phyloP scores from a whole-genome alignment of 495 filamentous ascomycete genomes.

The Chaetomium cochliodes region DNA sequence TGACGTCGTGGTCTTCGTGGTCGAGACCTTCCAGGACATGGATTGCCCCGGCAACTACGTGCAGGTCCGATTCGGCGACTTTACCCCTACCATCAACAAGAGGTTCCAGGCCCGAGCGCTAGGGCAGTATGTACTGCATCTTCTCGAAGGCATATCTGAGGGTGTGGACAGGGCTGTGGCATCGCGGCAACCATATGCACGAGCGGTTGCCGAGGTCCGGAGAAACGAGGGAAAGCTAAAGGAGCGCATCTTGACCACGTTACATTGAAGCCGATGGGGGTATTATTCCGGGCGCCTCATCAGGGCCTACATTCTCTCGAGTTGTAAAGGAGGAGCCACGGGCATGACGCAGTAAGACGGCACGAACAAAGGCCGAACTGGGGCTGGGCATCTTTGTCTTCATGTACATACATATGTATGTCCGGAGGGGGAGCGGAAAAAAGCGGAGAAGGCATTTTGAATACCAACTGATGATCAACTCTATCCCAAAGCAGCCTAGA shows the following conservation, averaged over 20 bases:
- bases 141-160: background rate
- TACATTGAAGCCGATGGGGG: background rate
- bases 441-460: no score
- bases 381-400: no score
- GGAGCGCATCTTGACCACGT: background rate
- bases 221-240: background rate
- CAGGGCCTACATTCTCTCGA: no score
- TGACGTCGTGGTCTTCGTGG: slow-evolving; percentile 3
- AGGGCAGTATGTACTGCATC: background rate
- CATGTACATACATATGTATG: no score
- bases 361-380: no score
- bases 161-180: background rate
- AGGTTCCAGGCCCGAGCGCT: background rate
- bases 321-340: no score
- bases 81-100: background rate
- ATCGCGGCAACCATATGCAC: background rate
- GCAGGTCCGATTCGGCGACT: background rate
- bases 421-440: no score
- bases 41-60: slow-evolving; percentile 4
- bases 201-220: slow-evolving; percentile 1
- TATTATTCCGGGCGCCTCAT: no score
- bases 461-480: no score
- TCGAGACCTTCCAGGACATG: slow-evolving; percentile 3
- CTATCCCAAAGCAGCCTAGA: no score
- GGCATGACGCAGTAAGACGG: no score